Evolutionary conservation across 805 yeast species (phyloP).

Genomic region (Suhomyces tanzawaensis): DNA sequence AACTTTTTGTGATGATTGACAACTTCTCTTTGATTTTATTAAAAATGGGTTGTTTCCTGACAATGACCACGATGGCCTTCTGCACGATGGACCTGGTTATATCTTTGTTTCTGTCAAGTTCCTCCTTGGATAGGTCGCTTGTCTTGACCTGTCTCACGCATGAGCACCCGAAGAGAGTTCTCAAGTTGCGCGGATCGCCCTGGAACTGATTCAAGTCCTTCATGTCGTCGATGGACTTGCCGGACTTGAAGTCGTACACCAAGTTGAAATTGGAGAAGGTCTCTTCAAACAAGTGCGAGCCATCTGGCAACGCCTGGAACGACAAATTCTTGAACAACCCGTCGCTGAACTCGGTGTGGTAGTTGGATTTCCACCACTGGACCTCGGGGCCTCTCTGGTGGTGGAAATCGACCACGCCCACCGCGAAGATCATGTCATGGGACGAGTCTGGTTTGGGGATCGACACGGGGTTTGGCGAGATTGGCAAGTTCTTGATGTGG

Average conservation of each 20-base stretch:
- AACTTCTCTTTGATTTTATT: slow-evolving; percentile 86
- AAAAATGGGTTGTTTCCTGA: slow-evolving; percentile 75
- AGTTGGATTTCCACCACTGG: slow-evolving; percentile 74
- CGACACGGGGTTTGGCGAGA: slow-evolving; percentile 19
- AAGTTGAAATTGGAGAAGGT: slow-evolving; percentile 89
- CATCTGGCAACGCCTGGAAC: slow-evolving; percentile 95
- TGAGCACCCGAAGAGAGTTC: slow-evolving; percentile 89
- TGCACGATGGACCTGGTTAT: slow-evolving; percentile 86
- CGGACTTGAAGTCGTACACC: slow-evolving; percentile 57
- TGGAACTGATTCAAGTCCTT: slow-evolving; percentile 31
- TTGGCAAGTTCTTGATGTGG: slow-evolving; percentile 39
- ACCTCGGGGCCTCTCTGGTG: slow-evolving; percentile 92
- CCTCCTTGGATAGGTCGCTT: slow-evolving; percentile 49
- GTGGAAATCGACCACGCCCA: slow-evolving; percentile 89
- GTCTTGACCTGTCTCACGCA: slow-evolving; percentile 83
- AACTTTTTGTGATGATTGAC: slow-evolving; percentile 83
- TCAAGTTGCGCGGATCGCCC: slow-evolving; percentile 42
- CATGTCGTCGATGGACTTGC: slow-evolving; percentile 45
- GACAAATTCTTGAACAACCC: slow-evolving; percentile 82
- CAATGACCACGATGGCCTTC: slow-evolving; percentile 84
- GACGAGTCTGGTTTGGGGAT: slow-evolving; percentile 21
- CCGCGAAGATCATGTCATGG: slow-evolving; percentile 62
- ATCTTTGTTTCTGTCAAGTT: slow-evolving; percentile 51
- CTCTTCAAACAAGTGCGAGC: slow-evolving; percentile 90
- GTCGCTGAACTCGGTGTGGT: slow-evolving; percentile 28